Evolutionary conservation across 768 basidiomycete genomes (phyloP).

Genomic region (Mycena chlorophos): DNA sequence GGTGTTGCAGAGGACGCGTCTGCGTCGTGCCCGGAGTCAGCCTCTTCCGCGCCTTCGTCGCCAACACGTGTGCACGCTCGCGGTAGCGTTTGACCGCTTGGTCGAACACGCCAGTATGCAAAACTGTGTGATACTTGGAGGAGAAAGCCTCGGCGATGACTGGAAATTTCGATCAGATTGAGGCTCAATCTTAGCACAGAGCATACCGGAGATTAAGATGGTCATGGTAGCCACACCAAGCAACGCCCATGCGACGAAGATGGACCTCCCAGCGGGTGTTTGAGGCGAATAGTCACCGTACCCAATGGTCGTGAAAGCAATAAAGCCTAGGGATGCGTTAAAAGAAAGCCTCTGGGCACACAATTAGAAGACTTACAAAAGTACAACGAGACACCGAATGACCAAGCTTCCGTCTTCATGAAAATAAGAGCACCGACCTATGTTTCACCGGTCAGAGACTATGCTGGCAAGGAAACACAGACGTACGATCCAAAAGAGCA

Average conservation of each 20-base stretch:
- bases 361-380: slow-evolving; percentile 54
- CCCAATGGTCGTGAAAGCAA: slow-evolving; percentile 74
- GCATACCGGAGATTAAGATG: slow-evolving; percentile 66
- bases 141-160: slow-evolving; percentile 70
- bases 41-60: slow-evolving; percentile 7
- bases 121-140: slow-evolving; percentile 57
- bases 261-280: slow-evolving; percentile 68
- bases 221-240: slow-evolving; percentile 78
- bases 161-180: slow-evolving; percentile 20
- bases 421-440: slow-evolving; percentile 74
- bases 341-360: not conserved
- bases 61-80: slow-evolving; percentile 10
- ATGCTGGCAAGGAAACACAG: not conserved
- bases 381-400: slow-evolving; percentile 62
- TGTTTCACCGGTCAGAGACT: not conserved
- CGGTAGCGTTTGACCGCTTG: slow-evolving; percentile 48
- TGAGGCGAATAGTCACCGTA: slow-evolving; percentile 64
- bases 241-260: slow-evolving; percentile 80
- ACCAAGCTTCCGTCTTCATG: slow-evolving; percentile 66
- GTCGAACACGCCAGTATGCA: slow-evolving; percentile 48
- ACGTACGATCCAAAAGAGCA: slow-evolving; percentile 77
- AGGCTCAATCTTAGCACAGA: not conserved
- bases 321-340: slow-evolving; percentile 49
- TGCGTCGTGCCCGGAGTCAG: not conserved
- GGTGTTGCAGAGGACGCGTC: slow-evolving; percentile 1